These are phyloP conservation scores for Ogataea ganodermae DNA, from an alignment of 805 yeast genomes.

Conservation along the genomic window DNA sequence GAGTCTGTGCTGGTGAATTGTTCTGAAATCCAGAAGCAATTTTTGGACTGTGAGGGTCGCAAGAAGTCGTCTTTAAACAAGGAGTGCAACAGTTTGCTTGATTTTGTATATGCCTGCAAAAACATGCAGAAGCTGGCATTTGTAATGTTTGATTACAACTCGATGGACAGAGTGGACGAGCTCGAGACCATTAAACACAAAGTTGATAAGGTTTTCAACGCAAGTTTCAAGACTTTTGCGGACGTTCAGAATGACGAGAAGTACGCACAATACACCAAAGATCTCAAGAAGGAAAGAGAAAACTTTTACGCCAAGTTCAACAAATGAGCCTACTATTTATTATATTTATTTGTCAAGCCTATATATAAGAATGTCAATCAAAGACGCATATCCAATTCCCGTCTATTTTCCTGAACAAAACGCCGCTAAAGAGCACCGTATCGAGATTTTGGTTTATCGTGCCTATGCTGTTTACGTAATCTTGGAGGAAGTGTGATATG, in stretches of 20 bases:
- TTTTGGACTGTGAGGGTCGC: constrained; percentile 29
- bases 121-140: constrained; percentile 36
- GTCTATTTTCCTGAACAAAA: constrained; percentile 36
- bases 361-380: constrained; percentile 12
- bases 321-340: constrained; percentile 21
- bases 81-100: constrained; percentile 30
- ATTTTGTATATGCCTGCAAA: constrained; percentile 35
- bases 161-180: constrained; percentile 32
- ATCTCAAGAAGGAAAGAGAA: constrained; percentile 33
- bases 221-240: constrained; percentile 27
- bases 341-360: not conserved
- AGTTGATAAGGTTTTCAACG: constrained; percentile 33
- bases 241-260: constrained; percentile 31
- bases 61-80: constrained; percentile 23
- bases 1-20: constrained; percentile 37
- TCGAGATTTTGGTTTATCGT: constrained; percentile 37
- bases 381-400: constrained; percentile 24
- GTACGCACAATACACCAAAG: constrained; percentile 27
- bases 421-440: constrained; percentile 42
- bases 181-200: constrained; percentile 30
- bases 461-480: constrained; percentile 41
- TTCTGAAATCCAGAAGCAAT: constrained; percentile 34
- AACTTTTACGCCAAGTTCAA: constrained; percentile 29
- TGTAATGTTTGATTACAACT: constrained; percentile 34
- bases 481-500: constrained; percentile 48